Conservation (phyloP, 805 yeast species). For the Pichia pseudocactophila region DNA sequence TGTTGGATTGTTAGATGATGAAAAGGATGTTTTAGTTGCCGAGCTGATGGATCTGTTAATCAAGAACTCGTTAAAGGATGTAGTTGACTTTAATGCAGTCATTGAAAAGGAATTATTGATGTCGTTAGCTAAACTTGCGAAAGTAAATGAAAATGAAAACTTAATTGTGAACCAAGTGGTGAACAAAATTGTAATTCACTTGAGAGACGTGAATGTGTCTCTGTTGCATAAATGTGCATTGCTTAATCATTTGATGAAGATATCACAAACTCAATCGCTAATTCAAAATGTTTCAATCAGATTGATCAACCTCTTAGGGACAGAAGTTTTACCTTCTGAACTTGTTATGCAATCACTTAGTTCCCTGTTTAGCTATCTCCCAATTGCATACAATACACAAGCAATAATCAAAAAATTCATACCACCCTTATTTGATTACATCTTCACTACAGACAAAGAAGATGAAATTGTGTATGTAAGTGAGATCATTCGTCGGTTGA, state of each 20-base stretch:
- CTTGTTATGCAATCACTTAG: slow-evolving; percentile 4
- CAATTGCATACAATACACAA: slow-evolving; percentile 3
- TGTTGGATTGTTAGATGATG: slow-evolving; percentile 31
- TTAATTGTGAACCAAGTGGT: slow-evolving; percentile 3
- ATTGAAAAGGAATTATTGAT: slow-evolving; percentile 7
- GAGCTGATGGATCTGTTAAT: slow-evolving; percentile 7
- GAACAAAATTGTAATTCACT: background rate
- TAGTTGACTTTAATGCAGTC: slow-evolving; percentile 4
- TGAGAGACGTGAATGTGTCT: background rate
- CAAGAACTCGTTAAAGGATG: slow-evolving; percentile 2
- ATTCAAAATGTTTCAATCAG: slow-evolving; percentile 8
- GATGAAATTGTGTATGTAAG: slow-evolving; percentile 1
- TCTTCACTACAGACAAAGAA: background rate
- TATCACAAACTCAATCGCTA: slow-evolving; percentile 8
- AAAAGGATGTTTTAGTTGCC: slow-evolving; percentile 28
- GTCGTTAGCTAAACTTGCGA: slow-evolving; percentile 8
- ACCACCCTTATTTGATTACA: slow-evolving; percentile 3
- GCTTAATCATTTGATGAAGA: slow-evolving; percentile 4
- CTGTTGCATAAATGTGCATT: slow-evolving; percentile 4
- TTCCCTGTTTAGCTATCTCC: slow-evolving; percentile 4
- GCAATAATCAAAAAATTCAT: slow-evolving; percentile 6
- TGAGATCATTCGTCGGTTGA: slow-evolving; percentile 5
- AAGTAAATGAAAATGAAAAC: slow-evolving; percentile 4
- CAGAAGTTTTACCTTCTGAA: background rate
- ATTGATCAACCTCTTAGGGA: slow-evolving; percentile 6